These are phyloP conservation scores for Mangifera indica DNA, from an alignment of 345 rosid species.

Conservation along the genomic window DNA sequence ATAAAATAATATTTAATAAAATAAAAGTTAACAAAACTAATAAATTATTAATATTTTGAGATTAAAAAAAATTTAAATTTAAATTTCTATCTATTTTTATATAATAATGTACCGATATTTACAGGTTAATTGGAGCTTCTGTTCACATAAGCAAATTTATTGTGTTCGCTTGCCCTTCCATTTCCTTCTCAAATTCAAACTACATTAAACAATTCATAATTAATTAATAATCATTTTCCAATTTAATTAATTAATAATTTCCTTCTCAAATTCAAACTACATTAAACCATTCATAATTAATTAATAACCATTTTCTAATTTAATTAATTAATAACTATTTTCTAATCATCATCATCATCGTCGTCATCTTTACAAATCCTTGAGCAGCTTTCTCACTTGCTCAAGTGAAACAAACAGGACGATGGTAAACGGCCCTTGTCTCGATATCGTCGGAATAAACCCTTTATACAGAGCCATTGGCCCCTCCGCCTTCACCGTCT, in stretches of 20 bases:
- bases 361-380: slow-evolving; percentile 43
- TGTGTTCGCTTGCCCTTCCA: too few species aligned
- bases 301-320: neutral
- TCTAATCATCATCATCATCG: slow-evolving; percentile 1
- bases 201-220: neutral
- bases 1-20: too few species aligned
- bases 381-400: slow-evolving; percentile 66
- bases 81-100: too few species aligned
- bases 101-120: too few species aligned
- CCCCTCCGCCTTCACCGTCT: slow-evolving; percentile 76
- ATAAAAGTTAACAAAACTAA: too few species aligned
- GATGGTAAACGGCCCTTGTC: slow-evolving; percentile 85
- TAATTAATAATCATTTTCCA: too few species aligned
- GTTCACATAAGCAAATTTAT: too few species aligned
- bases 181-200: too few species aligned
- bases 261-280: too few species aligned
- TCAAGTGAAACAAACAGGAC: slow-evolving; percentile 77
- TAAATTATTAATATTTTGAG: too few species aligned
- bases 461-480: slow-evolving; percentile 69
- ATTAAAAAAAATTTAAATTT: too few species aligned
- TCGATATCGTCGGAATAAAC: slow-evolving; percentile 27
- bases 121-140: too few species aligned
- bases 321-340: neutral
- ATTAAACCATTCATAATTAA: neutral
- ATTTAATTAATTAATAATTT: neutral